Base-by-base conservation (phyloP, 2,329 filamentous ascomycete species). In the Neodidymelliopsis sp. region DNA sequence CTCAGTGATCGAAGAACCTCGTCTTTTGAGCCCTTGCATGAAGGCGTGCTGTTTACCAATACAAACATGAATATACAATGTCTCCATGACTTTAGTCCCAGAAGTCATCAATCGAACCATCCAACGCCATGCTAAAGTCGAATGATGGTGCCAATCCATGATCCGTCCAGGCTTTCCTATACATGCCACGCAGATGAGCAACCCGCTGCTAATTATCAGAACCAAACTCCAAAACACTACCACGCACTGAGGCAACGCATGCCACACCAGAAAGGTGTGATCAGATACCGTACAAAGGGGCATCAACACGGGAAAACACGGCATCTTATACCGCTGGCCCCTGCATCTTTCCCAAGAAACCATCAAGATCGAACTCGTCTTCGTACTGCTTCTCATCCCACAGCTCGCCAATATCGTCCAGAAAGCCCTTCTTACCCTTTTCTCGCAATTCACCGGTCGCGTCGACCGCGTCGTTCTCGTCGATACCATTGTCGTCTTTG, bases 331-430 rank as follows among this genome's bases (percentile, higher is more conserved):
- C 40, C 41, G 40, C 35, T 19, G 39, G n/a, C 5, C 42, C 49
- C 68, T 91, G 90, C 90, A 99, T 97, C 61, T 85, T 95, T 73
- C 91, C 92, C 77, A 99, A 81, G 77, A 97, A 99, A 3, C 90
- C 92, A 65, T 96, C 91, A 60, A 99, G 77, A 71, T 97, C 91
- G 72, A 97, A 97, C 74, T 96, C 95, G 77, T 99, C 94, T 75
- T 97, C 91, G 74, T 99, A 99, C 78, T 97, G 92, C 70, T 87
- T 87, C 71, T 97, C 93, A 71, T 99, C 94, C 93, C 94, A 99
- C 22, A 99, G 77, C 74, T 99, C 94, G 49, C 91, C 93, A 49
- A 99, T 76, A 67, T 97, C 94, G 70, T 99, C 94, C 54, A 97
- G 77, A 84, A 93, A 96, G 6, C 92, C 88, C 81, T 96, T 97